A percentile compares a stretch with the other conserved stretches of the same genome.
Evolutionary conservation across 208 protist genomes (phyloP).

Genomic region (Angomonas ambiguus): DNA sequence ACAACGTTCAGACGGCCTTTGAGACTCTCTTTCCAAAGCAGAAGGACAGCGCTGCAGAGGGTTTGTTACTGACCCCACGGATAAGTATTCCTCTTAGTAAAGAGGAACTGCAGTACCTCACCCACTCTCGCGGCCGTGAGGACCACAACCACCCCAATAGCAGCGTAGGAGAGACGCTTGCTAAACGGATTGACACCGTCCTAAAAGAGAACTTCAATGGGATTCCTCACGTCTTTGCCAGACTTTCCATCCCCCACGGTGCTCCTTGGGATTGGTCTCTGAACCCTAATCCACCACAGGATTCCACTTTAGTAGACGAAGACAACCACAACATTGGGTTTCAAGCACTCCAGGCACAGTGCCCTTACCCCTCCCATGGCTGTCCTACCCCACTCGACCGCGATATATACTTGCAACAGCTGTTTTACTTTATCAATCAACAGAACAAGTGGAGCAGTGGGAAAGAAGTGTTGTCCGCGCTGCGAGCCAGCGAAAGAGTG

Average conservation of each 20-base stretch:
- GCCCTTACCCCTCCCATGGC: constrained; percentile 69
- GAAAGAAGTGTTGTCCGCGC: constrained; percentile 42
- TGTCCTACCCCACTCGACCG: constrained; percentile 80
- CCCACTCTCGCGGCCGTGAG: too few species aligned
- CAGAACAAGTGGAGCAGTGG: constrained; percentile 53
- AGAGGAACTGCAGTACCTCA: not conserved
- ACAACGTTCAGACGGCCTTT: not conserved
- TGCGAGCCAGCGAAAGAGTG: constrained; percentile 38
- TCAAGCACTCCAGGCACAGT: constrained; percentile 28
- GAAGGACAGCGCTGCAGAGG: not conserved
- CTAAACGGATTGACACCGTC: not conserved
- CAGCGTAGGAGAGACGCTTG: not conserved
- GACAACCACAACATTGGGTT: constrained; percentile 22
- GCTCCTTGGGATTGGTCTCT: constrained; percentile 85
- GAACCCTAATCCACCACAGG: constrained; percentile 7
- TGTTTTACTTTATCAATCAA: constrained; percentile 74
- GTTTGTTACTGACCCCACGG: not conserved
- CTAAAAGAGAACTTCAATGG: constrained; percentile 12
- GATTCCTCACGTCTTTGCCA: constrained; percentile 34
- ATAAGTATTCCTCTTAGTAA: not conserved
- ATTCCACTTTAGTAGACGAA: not conserved
- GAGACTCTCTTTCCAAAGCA: not conserved
- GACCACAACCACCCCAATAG: too few species aligned
- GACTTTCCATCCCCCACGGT: constrained; percentile 63
- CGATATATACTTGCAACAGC: constrained; percentile 57